Percentiles rank a stretch among this genome's conserved stretches.
These are phyloP conservation scores for Parietaria judaica DNA, from an alignment of 306 rosid species.

Conservation along the genomic window DNA sequence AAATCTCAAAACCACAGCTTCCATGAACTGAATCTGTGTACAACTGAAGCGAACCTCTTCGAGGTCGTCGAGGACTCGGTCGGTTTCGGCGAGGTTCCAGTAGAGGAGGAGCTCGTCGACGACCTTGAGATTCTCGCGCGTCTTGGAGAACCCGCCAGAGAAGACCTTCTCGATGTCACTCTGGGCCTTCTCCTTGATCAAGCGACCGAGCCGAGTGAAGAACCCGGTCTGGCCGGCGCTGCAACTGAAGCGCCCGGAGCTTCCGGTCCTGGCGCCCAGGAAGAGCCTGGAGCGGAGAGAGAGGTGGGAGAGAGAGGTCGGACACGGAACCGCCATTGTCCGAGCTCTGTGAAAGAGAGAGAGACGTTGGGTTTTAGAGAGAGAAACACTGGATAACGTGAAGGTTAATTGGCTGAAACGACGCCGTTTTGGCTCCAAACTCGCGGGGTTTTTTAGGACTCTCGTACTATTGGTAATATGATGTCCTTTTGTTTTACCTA, in stretches of 20 bases:
- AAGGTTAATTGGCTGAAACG: constrained; percentile 17
- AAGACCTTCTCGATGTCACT: constrained; percentile 83
- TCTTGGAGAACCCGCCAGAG: constrained; percentile 86
- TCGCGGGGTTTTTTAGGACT: too few species aligned
- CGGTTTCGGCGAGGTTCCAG: constrained; percentile 94
- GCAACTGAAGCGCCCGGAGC: constrained; percentile 53
- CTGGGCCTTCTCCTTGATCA: constrained; percentile 84
- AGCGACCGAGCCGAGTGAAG: constrained; percentile 70
- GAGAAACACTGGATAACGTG: constrained; percentile 25
- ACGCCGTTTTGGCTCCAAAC: constrained; percentile 1
- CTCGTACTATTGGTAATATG: too few species aligned
- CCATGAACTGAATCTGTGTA: too few species aligned
- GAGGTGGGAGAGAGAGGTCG: constrained; percentile 33
- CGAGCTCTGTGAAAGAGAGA: neutral
- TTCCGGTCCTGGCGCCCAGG: constrained; percentile 13
- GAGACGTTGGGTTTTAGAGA: neutral
- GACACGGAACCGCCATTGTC: constrained; percentile 42
- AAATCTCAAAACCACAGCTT: constrained; percentile 4
- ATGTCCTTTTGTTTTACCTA: too few species aligned
- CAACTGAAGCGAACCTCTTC: constrained; percentile 57
- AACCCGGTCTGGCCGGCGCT: constrained; percentile 70
- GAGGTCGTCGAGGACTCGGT: constrained; percentile 83
- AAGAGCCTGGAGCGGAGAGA: constrained; percentile 27
- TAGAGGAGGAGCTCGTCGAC: constrained; percentile 87
- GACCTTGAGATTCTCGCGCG: constrained; percentile 80